A percentile compares a stretch with the other conserved stretches of the same genome.
phyloP scores from a whole-genome alignment of 192 early-diverging fungal genomes.

The Phlyctochytrium arcticum region DNA sequence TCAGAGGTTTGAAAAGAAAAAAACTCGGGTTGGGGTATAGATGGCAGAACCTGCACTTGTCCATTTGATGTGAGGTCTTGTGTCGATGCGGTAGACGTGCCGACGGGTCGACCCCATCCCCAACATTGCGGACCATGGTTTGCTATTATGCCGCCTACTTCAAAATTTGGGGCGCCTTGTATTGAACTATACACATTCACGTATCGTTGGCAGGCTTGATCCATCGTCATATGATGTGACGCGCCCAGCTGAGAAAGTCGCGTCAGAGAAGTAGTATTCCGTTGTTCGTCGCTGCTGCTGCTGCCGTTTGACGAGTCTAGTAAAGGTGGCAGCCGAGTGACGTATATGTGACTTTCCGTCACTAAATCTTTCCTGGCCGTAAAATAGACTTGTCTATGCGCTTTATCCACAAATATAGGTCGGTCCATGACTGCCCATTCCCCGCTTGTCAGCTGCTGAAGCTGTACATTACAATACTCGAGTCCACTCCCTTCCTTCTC shows the following conservation, averaged over 20 bases:
- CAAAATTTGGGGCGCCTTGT: not conserved
- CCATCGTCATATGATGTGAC: constrained; percentile 4
- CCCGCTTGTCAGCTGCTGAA: constrained; percentile 50
- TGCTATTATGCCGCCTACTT: not conserved
- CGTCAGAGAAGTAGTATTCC: too few relatives aligned
- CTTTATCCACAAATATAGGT: constrained; percentile 50
- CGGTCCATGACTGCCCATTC: constrained; percentile 58
- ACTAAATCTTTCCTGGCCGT: constrained; percentile 53
- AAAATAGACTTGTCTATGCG: constrained; percentile 55
- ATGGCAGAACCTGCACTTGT: not conserved
- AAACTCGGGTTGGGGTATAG: constrained; percentile 41
- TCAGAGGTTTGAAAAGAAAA: constrained; percentile 52
- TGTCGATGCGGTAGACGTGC: not conserved
- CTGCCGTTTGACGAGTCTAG: too few relatives aligned
- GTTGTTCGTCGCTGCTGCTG: too few relatives aligned
- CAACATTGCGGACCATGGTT: not conserved
- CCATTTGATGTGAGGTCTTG: too few relatives aligned
- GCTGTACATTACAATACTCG: constrained; percentile 20
- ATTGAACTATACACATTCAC: constrained; percentile 3
- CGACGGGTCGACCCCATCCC: not conserved
- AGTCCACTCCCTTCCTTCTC: too few relatives aligned
- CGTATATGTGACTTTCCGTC: constrained; percentile 62
- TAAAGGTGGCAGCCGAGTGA: too few relatives aligned
- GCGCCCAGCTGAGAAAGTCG: constrained; percentile 7
- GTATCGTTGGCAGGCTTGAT: not conserved